Conservation (phyloP, 192 early-diverging fungal species). For the Coemansia sp. region DNA sequence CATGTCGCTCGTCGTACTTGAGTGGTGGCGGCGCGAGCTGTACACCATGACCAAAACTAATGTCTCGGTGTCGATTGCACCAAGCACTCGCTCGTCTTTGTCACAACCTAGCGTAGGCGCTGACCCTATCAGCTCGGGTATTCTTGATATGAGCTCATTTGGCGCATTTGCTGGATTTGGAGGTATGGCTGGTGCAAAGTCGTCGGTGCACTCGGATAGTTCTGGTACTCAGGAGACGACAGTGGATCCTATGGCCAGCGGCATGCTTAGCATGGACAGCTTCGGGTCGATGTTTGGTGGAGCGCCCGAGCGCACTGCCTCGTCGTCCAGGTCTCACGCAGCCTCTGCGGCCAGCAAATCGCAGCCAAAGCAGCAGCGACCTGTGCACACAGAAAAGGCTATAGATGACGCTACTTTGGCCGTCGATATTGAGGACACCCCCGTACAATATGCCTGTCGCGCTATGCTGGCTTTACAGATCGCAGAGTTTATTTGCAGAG, state of each 20-base stretch:
- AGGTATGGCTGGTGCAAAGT: background rate
- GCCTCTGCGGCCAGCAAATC: background rate
- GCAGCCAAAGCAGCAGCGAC: slow-evolving; percentile 5
- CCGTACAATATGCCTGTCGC: slow-evolving; percentile 53
- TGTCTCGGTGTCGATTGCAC: background rate
- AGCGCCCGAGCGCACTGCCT: background rate
- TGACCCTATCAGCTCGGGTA: slow-evolving; percentile 10
- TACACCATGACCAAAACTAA: slow-evolving; percentile 25
- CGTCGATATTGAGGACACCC: slow-evolving; percentile 55
- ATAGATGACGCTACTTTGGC: slow-evolving; percentile 19
- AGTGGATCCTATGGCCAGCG: slow-evolving; percentile 27
- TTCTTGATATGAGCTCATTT: slow-evolving; percentile 38
- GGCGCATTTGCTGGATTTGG: slow-evolving; percentile 28
- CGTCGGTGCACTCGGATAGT: background rate
- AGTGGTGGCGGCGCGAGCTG: slow-evolving; percentile 55
- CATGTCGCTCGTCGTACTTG: slow-evolving; percentile 55
- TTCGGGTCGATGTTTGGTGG: slow-evolving; percentile 34
- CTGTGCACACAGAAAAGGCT: background rate
- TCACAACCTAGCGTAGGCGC: background rate
- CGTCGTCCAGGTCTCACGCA: background rate
- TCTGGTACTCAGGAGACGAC: background rate
- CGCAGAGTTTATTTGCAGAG: slow-evolving; percentile 32
- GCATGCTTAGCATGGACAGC: slow-evolving; percentile 36
- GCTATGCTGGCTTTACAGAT: slow-evolving; percentile 54
- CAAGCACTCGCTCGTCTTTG: background rate